Evolutionary conservation across 192 early-diverging fungal species (phyloP), one percentile per base, ranked within the genome.

Genomic region (Glomus cerebriforme): DNA sequence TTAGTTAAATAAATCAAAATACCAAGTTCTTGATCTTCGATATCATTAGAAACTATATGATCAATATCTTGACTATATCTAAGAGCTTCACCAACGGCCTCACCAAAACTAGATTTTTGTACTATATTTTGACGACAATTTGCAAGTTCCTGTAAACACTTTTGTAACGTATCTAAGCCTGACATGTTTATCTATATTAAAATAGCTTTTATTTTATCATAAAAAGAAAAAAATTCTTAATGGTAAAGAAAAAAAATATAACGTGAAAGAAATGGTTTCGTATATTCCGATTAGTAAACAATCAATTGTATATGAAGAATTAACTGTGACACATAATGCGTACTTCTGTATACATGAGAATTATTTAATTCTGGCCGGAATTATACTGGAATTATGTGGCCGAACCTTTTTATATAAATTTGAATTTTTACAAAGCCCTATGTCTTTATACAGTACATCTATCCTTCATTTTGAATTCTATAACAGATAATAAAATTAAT

Each of bases 31-130:
- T 71, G 22, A 29, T 29, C 24, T 10, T 71, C 43, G 19, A 71
- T 43, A 29, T 71, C 43, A 49, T 71, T 71, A 47, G 39, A 49
- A 49, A 35, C 22, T n/a, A 71, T 71, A 43, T 71, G 37, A 47
- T 71, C 69, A 24, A 71, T 47, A 49, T 71, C 43, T 47, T 71
- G 31, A 29, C 69, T 47, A 45, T 71, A 71, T 49, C n/a, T 47
- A 47, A 71, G n/a, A 17, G 69, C 69, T 15, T 68, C 66, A 6
- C 35, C 24, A 17, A 19, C 66, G 1, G 22, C 35, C 4, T 68
- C 66, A 2, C n/a, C 22, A 24, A 68, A 68, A 37, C 43, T 71
- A 7, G 39, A 24, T 24, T 24, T 26, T 49, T 71, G 69, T 15
- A 71, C 24, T 49, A 71, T 49, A n/a, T 45, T 49, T 45, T 71